A percentile compares a stretch with the other conserved stretches of the same genome.
Evolutionary conservation across 306 rosid genomes (phyloP).

Genomic region (Medicago ruthenica): DNA sequence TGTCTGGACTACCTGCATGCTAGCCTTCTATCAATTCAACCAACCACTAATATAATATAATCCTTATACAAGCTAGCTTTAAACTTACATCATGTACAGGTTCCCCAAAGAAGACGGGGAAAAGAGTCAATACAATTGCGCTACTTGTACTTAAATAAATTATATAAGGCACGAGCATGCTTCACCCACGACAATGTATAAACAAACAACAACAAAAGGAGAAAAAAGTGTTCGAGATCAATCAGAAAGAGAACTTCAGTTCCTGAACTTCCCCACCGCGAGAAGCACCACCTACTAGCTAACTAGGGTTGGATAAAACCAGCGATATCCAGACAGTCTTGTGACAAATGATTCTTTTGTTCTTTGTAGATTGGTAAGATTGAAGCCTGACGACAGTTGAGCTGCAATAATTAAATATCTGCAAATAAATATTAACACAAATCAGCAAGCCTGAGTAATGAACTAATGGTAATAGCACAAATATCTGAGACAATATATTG

Average conservation of each 20-base stretch:
- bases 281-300: neutral
- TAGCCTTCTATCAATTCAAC: neutral
- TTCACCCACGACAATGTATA: constrained; percentile 15
- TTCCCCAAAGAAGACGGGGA: neutral
- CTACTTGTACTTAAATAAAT: neutral
- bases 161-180: constrained; percentile 21
- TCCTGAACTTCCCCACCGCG: constrained; percentile 27
- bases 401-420: constrained; percentile 31
- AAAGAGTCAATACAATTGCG: constrained; percentile 23
- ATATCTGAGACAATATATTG: constrained; percentile 1
- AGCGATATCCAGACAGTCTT: neutral
- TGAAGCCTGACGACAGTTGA: constrained; percentile 25
- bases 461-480: neutral
- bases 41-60: neutral
- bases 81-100: constrained; percentile 45
- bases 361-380: constrained; percentile 29
- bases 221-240: constrained; percentile 14
- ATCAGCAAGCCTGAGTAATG: constrained; percentile 36
- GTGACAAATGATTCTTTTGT: neutral
- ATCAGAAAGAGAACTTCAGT: constrained; percentile 12
- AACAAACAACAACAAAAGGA: constrained; percentile 20
- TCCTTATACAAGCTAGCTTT: constrained; percentile 41
- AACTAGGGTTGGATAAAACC: neutral
- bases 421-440: constrained; percentile 39
- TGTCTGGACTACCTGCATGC: no score